phyloP scores from a whole-genome alignment of 106 monocot genomes.

The Xerophyta viscosa region DNA sequence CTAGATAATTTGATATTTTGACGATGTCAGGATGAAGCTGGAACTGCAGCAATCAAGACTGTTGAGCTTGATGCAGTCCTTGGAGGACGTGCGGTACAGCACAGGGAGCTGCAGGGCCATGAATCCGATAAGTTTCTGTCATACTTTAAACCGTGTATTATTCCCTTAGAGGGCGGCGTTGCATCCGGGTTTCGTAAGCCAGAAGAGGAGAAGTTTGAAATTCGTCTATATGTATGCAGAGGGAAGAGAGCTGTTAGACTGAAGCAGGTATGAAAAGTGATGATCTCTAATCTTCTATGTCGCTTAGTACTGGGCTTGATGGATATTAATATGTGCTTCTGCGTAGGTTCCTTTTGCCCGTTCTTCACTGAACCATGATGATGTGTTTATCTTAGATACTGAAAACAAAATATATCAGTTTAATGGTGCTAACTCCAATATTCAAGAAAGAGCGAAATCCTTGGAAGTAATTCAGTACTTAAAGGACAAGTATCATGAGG shows the following conservation, averaged over 20 bases:
- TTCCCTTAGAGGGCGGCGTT: slow-evolving; percentile 63
- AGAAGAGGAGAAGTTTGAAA: slow-evolving; percentile 52
- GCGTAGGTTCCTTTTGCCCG: slow-evolving; percentile 42
- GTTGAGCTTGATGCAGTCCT: slow-evolving; percentile 61
- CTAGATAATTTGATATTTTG: neutral
- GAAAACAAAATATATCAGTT: slow-evolving; percentile 41
- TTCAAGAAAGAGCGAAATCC: slow-evolving; percentile 44
- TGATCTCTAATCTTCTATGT: too few species aligned
- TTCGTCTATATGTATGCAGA: slow-evolving; percentile 50
- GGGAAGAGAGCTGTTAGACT: slow-evolving; percentile 51
- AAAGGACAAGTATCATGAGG: slow-evolving; percentile 37
- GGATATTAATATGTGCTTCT: too few species aligned
- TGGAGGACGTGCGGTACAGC: slow-evolving; percentile 67
- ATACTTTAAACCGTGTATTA: slow-evolving; percentile 65
- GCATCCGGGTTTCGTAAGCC: slow-evolving; percentile 55
- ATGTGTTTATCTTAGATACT: slow-evolving; percentile 39
- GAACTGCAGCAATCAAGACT: slow-evolving; percentile 64
- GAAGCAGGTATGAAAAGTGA: slow-evolving; percentile 34
- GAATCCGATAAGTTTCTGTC: slow-evolving; percentile 72
- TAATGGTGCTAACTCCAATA: slow-evolving; percentile 40
- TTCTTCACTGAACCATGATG: slow-evolving; percentile 38
- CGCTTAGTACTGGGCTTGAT: too few species aligned
- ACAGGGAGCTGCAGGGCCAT: slow-evolving; percentile 61
- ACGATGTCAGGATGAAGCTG: slow-evolving; percentile 56
- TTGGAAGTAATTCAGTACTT: slow-evolving; percentile 35